Base-by-base conservation (phyloP, 352 stramenopile genomes). In the Plasmopara viticola region DNA sequence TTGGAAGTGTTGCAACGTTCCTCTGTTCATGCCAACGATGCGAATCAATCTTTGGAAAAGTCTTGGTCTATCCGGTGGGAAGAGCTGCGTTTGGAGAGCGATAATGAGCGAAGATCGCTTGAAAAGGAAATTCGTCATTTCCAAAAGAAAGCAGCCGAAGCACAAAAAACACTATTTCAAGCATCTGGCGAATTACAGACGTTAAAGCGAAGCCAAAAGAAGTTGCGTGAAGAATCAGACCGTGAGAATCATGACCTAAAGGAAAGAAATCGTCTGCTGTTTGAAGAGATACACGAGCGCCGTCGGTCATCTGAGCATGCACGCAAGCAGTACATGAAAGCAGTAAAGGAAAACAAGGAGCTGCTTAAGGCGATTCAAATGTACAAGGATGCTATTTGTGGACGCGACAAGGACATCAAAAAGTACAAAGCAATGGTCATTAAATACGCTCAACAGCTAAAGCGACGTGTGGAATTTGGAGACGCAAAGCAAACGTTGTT, bases 401-500 rank as follows among this genome's bases (percentile, higher is more conserved):
- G 74, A 0, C 75, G 76, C n/a, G 72, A 89, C 33, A 75, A 83
- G 49, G 72, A 87, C n/a, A 76, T 87, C 7, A 72, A 83, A 35
- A 75, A 70, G 53, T 83, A 84, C 48, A 84, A 85, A 47, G 58
- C 58, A 0, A 60, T 40, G 5, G 51, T 86, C 6, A 56, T 77
- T 40, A 82, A 76, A 37, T 61, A 70, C 18, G 61, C 74, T 4
- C 75, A 87, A 48, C 68, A 86, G 33, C 47, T 86, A 2, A 53
- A 83, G 51, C 69, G 67, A 14, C 70, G 70, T 28, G 64, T 72
- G 8, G 80, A 72, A 7, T 73, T 90, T 47, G 61, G 60, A 13
- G 77, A 87, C 43, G 77, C 84, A 28, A 87, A 90, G 62, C 68
- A 90, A 41, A 86, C 74, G 47, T 56, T 88, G 17, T 38, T 90